Evolutionary conservation across 768 basidiomycete genomes (phyloP), one percentile per base, ranked within the genome.

Genomic region (Phylloporus sp.): DNA sequence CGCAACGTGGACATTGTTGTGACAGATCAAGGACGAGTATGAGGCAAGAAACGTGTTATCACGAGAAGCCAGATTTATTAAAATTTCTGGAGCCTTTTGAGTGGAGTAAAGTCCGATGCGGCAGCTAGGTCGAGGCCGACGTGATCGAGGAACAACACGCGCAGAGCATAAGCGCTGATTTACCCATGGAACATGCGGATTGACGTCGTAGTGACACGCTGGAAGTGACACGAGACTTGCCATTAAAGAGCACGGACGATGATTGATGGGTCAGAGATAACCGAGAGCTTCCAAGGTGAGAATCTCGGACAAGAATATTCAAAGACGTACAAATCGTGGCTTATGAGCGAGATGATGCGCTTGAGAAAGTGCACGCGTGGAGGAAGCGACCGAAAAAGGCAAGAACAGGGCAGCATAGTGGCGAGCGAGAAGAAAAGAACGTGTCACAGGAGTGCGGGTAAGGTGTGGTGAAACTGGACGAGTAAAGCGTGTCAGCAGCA

Each of bases 1-100:
- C 74, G 82, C 86, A 87, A 87, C 84, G 86, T 86, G 86, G 76
- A 71, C 70, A 68, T 71, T 73, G 76, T 75, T 62, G 58, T 61
- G 78, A 82, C 76, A 75, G 78, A 84, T 79, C 80, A 80, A 79
- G 76, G 70, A 77, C 31, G 79, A 79, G 76, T 77, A 73, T 71
- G 74, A 75, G 70, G 75, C 73, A 71, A 67, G 65, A 66, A 83
- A 86, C 84, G 82, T 87, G 85, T 76, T 72, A 69, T 67, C 69
- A 64, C 65, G 69, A 79, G 80, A 83, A 84, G 79, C 66, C 73
- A 78, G 74, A 73, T 76, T 75, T 75, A 74, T 75, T 72, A 72
- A n/a, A 72, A 66, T 62, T 65, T 61, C 71, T 69, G 71, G 71
- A 72, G 72, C 65, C 69, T 77, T 79, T 78, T 75, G 70, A 74